These are phyloP conservation scores for Acrasis kona DNA, from an alignment of 78 protist species.

Conservation along the genomic window DNA sequence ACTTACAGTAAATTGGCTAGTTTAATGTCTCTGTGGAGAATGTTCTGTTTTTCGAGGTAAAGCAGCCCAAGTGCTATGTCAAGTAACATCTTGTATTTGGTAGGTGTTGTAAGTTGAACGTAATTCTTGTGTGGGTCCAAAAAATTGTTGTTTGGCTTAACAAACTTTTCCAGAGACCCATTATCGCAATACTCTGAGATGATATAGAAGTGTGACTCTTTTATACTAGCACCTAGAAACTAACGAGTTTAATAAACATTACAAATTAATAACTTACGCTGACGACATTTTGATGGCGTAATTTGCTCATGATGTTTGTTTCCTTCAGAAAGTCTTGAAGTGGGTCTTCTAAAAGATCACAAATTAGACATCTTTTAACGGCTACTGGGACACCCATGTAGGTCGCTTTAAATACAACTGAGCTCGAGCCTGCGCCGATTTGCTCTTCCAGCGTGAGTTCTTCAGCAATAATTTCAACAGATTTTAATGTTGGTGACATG, in stretches of 20 bases:
- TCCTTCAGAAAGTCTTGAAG: background rate
- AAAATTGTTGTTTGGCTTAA: background rate
- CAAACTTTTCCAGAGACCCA: background rate
- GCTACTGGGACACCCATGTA: background rate
- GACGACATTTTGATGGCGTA: background rate
- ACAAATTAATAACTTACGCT: background rate
- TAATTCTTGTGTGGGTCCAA: too few species aligned
- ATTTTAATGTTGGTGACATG: background rate
- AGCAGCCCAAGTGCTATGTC: background rate
- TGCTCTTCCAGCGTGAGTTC: background rate
- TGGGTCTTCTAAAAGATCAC: background rate
- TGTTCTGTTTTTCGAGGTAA: background rate
- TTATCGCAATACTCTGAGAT: background rate
- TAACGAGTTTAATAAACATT: background rate
- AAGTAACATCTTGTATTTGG: background rate
- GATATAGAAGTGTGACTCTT: background rate
- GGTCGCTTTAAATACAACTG: background rate
- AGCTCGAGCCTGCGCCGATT: background rate
- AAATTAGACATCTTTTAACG: background rate
- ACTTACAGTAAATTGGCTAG: background rate
- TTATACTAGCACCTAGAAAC: background rate
- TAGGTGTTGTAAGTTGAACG: too few species aligned
- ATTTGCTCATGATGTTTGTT: background rate
- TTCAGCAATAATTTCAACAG: background rate
- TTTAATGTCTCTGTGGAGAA: background rate